Evolutionary conservation across 306 rosid genomes (phyloP), one percentile per base, ranked within the genome.

Genomic region (Styphnolobium japonicum): DNA sequence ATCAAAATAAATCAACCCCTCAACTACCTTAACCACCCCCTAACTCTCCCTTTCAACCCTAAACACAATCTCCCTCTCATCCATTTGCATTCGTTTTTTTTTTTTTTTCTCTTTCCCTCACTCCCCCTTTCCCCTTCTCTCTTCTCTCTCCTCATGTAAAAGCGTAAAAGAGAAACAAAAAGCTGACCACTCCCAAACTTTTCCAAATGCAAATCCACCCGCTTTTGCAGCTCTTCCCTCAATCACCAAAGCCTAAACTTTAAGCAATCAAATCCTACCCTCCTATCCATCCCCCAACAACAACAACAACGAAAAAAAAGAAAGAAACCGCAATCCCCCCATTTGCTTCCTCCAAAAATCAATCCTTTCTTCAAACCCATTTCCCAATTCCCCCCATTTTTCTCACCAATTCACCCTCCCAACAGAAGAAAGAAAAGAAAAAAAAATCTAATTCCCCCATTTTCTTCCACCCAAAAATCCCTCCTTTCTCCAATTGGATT

Each of bases 181-280:
- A 80, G 82, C 66, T 68, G 69, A 80, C 82, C 75, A 64, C 33
- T 79, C 78, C 76, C 67, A 46, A 83, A 65, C 33, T 55, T 78
- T 64, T 83, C 86, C 71, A 45, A 72, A 57, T 80, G 82, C 84
- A 80, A 76, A 78, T 61, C 56, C 79, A 67, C 81, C 72, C 82
- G 60, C 73, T 79, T 69, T 67, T 76, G 22, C 84, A 76, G 55
- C 75, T 71, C 61, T 67, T 66, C 71, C 69, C 67, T 48, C 85
- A 71, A 55, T 76, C 84, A 11, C 69, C 75, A 65, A 67, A 77
- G 1, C 83, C 84, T 82, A 79, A 57, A 72, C 86, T 91, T 86
- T 51, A 87, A 87, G 78, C 92, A 80, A 82, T 46, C 86, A 57
- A 75, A 66, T 62, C 80, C 6, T 5, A 22, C 10, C 36, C 52